Percentiles rank a stretch among this genome's conserved stretches.
Evolutionary conservation across 441 rosid species (phyloP).

Genomic region (Pelargonium myrrhifolium): DNA sequence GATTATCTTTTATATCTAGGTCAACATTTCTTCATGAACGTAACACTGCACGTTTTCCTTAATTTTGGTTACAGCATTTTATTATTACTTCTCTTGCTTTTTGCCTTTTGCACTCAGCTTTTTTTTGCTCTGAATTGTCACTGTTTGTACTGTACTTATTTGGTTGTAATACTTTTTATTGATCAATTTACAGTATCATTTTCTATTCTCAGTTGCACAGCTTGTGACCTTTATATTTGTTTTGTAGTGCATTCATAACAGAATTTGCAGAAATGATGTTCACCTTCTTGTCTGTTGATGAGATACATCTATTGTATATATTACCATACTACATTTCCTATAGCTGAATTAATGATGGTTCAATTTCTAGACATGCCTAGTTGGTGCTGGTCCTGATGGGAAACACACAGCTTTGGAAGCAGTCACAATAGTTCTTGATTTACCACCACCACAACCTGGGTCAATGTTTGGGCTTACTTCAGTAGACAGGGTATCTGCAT

Average conservation of each 20-base stretch:
- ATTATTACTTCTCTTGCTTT: neutral
- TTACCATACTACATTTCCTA: neutral
- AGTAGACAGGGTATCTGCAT: conserved; percentile 90
- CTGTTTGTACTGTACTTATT: neutral
- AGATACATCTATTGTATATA: neutral
- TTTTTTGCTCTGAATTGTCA: no score
- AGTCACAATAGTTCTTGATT: conserved; percentile 97
- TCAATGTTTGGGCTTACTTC: conserved; percentile 86
- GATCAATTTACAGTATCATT: neutral
- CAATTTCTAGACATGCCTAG: conserved; percentile 81
- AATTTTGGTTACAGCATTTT: neutral
- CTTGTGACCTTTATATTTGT: neutral
- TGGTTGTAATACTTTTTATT: neutral
- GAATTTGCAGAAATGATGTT: conserved; percentile 3
- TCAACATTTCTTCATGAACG: neutral
- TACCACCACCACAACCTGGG: conserved; percentile 99
- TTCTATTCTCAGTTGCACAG: neutral
- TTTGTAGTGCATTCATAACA: neutral
- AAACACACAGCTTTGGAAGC: conserved; percentile 99
- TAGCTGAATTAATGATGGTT: conserved; percentile 13
- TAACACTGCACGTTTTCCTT: neutral
- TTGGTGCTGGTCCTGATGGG: conserved; percentile 99
- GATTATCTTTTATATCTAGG: neutral
- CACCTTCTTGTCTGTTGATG: conserved; percentile 9
- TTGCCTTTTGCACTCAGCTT: neutral